phyloP scores from a whole-genome alignment of 2,329 filamentous ascomycete genomes.

The Bisporella sp. region DNA sequence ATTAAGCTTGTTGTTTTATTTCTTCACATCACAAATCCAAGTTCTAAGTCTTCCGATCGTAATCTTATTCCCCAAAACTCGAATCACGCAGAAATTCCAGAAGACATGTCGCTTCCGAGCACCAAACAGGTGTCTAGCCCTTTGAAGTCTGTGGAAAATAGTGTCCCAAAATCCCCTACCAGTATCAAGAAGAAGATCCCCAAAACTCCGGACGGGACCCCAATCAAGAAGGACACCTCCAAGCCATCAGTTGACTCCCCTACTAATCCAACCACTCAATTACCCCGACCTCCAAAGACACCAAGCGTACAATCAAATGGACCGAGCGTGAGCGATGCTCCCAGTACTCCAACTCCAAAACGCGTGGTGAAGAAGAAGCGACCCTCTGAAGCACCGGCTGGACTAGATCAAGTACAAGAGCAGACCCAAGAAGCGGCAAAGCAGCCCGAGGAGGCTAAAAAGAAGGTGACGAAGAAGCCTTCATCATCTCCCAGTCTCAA shows the following conservation, averaged over 20 bases:
- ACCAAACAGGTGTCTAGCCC: not conserved
- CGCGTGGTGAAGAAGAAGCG: not conserved
- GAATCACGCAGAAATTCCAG: not conserved
- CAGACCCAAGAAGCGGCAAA: not conserved
- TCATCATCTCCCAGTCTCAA: not conserved
- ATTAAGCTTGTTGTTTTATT: not conserved
- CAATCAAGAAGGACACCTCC: not conserved
- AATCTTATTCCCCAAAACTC: not conserved
- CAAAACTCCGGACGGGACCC: slow-evolving; percentile 1
- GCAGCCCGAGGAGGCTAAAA: not conserved
- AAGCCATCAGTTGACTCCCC: not conserved
- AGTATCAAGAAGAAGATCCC: slow-evolving; percentile 14
- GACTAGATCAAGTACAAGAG: not conserved
- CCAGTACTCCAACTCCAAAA: not conserved
- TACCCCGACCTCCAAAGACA: not conserved
- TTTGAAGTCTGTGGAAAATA: not conserved
- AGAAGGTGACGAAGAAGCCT: slow-evolving; percentile 10
- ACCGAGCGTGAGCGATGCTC: not conserved
- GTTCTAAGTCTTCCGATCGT: not conserved
- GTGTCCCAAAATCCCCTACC: not conserved
- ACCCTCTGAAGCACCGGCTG: slow-evolving; percentile 4
- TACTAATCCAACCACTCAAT: slow-evolving; percentile 1
- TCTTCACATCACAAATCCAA: not conserved
- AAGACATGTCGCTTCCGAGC: not conserved
- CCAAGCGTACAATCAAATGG: not conserved